Base-by-base conservation (phyloP, 768 basidiomycete species). In the Sporobolomyces phaffii region DNA sequence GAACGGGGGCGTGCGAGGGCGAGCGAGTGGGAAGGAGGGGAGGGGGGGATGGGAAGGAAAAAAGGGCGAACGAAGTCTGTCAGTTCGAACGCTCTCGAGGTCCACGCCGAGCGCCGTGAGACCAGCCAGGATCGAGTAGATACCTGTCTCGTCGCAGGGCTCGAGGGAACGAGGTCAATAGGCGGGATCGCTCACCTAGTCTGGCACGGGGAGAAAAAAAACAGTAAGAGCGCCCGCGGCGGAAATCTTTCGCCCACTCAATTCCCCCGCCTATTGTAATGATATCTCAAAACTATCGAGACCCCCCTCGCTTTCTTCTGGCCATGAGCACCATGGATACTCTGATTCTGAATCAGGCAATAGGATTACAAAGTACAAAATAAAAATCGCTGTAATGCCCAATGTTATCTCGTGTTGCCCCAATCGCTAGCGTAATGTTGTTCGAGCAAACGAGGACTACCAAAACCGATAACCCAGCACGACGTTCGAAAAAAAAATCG, bases 371-470 rank as follows among this genome's bases (percentile, higher is more conserved):
- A 47, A 26, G 29, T 49, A 26, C 48, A 26, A 26, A 31, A 49
- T 26, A 28, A 28, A 13, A 9, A 6, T 20, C 20, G 24, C 17
- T 34, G 7, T 33, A 34, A 22, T 33, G 20, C 5, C n/a, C 36
- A 15, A 3, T 38, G 6, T 40, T 22, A 24, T 40, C 52, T 22
- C 50, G 50, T 24, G 34, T 45, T 11, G 6, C 56, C 56, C 56
- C 56, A 58, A 33, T 68, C 66, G n/a, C 61, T 68, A 28, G 66
- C 66, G 9, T 62, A 68, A 38, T 68, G 66, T 22, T 44, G 66
- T 29, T 62, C 56, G 2, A 68, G 14, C 9, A 68, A 26, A 1
- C 56, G 47, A 3, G 66, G 66, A 57, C 65, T 66, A 40, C 11
- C 5, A 3, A 8, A 33, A 43, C 33, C 26, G 52, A 28, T 6